Percentiles rank a stretch among this genome's conserved stretches.
Conservation (phyloP, 202 grass and related monocot genomes). For the Miscanthus sacchariflorus region DNA sequence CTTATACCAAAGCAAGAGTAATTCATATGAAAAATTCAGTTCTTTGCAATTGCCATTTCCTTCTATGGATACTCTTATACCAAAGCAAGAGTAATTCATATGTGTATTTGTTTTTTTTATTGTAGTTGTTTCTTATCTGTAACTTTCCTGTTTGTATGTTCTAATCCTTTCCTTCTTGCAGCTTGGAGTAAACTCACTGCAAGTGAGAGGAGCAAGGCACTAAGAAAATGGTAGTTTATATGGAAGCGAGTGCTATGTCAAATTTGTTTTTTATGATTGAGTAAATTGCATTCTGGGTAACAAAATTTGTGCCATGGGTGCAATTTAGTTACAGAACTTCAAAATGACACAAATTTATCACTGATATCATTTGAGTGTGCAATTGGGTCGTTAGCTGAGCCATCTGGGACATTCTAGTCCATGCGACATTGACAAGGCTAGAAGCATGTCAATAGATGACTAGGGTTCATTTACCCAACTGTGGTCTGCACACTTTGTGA, state of each 20-base stretch:
- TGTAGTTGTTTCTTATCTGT: not conserved
- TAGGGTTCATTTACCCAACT: not conserved
- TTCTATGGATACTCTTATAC: slow-evolving; percentile 26
- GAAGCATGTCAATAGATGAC: not conserved
- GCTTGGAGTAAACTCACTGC: slow-evolving; percentile 98
- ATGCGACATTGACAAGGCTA: not conserved
- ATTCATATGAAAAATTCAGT: not conserved
- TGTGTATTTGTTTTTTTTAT: not conserved
- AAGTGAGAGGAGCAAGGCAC: slow-evolving; percentile 83
- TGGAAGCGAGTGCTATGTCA: slow-evolving; percentile 14
- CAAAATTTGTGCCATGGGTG: not conserved
- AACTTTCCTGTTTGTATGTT: slow-evolving; percentile 21
- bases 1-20: slow-evolving; percentile 5
- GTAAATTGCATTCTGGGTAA: not conserved
- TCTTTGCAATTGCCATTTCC: slow-evolving; percentile 1
- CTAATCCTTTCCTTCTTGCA: slow-evolving; percentile 45
- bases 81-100: not conserved
- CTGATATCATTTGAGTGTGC: not conserved
- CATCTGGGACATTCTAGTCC: not conserved
- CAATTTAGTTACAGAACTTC: not conserved
- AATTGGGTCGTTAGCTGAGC: not conserved
- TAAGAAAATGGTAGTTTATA: slow-evolving; percentile 92
- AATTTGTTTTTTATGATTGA: slow-evolving; percentile 18
- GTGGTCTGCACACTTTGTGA: not conserved
- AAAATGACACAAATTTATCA: not conserved